Percentiles rank a stretch among this genome's conserved stretches.
Conservation (phyloP, 148 eudicot species). For the Rhododendron griersonianum region DNA sequence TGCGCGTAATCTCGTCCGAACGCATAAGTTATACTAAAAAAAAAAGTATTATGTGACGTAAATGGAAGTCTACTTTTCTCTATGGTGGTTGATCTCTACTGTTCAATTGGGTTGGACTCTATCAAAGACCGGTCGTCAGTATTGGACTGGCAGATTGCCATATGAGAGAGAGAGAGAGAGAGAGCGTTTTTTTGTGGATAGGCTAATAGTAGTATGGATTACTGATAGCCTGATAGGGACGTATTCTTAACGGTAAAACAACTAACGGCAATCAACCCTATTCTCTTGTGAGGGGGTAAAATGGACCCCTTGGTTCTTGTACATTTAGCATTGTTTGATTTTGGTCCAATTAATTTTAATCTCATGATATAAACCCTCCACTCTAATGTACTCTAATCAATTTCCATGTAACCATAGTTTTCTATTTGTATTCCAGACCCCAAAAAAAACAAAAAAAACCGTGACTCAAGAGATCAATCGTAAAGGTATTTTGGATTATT, state of each 20-base stretch:
- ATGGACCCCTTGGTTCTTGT: background rate
- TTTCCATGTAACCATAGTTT: background rate
- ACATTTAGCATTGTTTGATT: background rate
- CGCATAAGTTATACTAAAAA: too few species aligned
- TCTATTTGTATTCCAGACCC: too few species aligned
- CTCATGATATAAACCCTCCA: background rate
- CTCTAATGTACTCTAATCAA: background rate
- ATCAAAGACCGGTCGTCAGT: background rate
- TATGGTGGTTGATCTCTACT: conserved; percentile 1
- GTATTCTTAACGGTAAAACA: conserved; percentile 8
- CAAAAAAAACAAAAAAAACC: too few species aligned
- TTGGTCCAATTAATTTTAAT: background rate
- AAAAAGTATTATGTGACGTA: too few species aligned
- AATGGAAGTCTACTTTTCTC: too few species aligned
- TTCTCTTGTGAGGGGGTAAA: background rate
- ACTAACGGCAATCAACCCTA: background rate
- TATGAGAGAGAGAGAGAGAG: background rate
- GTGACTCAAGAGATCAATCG: too few species aligned
- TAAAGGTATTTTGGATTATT: too few species aligned
- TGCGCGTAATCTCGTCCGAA: too few species aligned
- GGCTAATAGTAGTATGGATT: background rate
- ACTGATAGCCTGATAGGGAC: background rate
- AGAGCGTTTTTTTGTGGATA: background rate
- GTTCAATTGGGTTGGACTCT: background rate
- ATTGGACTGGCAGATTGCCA: conserved; percentile 10